Conservation (phyloP, 1,284 basidiomycete species). For the Peniophora sp. region DNA sequence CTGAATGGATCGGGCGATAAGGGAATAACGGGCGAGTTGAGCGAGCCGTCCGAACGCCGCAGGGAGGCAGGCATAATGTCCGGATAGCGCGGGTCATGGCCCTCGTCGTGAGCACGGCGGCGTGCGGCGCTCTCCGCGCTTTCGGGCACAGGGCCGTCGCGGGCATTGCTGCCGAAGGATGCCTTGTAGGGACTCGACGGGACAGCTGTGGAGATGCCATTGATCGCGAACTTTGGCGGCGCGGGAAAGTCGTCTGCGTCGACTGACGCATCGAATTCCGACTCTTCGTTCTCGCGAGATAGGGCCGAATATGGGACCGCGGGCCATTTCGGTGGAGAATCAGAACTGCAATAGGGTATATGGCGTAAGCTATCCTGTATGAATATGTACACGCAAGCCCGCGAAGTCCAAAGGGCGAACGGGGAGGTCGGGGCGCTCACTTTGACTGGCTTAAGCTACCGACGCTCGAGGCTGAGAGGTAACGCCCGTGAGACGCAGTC, state of each 20-base stretch:
- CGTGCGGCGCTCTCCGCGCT: constrained; percentile 43
- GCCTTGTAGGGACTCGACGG: constrained; percentile 36
- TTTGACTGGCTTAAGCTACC: background rate
- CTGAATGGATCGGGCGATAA: constrained; percentile 75
- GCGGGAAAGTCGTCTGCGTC: constrained; percentile 26
- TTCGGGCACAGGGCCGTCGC: constrained; percentile 7
- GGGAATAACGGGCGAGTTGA: constrained; percentile 49
- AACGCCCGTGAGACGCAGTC: no score
- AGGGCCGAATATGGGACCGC: constrained; percentile 27
- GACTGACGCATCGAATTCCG: constrained; percentile 6
- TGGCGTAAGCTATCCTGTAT: background rate
- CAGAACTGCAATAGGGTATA: background rate
- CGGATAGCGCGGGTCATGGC: constrained; percentile 38
- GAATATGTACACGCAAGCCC: background rate
- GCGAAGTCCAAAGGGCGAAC: no score
- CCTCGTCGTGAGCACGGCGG: constrained; percentile 39
- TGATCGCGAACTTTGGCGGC: constrained; percentile 56
- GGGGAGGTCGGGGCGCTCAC: background rate
- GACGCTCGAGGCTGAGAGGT: no score
- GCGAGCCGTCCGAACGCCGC: constrained; percentile 13
- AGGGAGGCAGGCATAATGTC: constrained; percentile 24
- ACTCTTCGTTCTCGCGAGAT: constrained; percentile 10
- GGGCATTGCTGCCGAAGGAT: constrained; percentile 12
- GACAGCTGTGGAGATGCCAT: constrained; percentile 55
- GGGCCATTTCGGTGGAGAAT: constrained; percentile 21